phyloP scores from a whole-genome alignment of 768 basidiomycete genomes.

The Lactarius indigo region DNA sequence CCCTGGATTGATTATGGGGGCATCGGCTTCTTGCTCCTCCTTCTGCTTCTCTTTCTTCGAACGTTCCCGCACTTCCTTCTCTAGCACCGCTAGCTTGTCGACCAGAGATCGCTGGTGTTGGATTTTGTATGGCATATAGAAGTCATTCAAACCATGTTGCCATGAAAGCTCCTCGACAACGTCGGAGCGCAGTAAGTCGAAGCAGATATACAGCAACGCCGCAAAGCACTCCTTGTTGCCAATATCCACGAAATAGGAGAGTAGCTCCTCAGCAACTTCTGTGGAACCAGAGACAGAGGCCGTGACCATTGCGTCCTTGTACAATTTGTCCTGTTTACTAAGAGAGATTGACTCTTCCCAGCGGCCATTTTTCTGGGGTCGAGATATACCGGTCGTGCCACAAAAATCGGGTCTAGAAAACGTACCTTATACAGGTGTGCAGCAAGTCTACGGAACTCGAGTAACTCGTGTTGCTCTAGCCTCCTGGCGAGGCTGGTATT shows the following conservation, averaged over 20 bases:
- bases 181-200: slow-evolving; percentile 92
- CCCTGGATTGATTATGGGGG: slow-evolving; percentile 86
- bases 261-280: slow-evolving; percentile 90
- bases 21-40: slow-evolving; percentile 83
- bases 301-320: slow-evolving; percentile 95
- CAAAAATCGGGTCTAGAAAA: background rate
- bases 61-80: slow-evolving; percentile 87
- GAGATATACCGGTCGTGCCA: background rate
- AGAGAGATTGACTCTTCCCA: slow-evolving; percentile 97
- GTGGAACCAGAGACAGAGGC: slow-evolving; percentile 80
- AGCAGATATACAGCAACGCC: slow-evolving; percentile 85
- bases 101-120: slow-evolving; percentile 79
- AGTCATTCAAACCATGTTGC: slow-evolving; percentile 95
- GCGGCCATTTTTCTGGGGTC: slow-evolving; percentile 78
- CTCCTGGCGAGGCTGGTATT: slow-evolving; percentile 81
- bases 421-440: slow-evolving; percentile 92
- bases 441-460: slow-evolving; percentile 94
- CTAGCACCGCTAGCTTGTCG: slow-evolving; percentile 72
- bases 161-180: slow-evolving; percentile 93
- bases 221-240: slow-evolving; percentile 99
- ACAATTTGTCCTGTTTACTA: slow-evolving; percentile 94
- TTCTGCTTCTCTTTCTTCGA: slow-evolving; percentile 84
- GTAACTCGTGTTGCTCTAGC: slow-evolving; percentile 83
- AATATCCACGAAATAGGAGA: slow-evolving; percentile 96
- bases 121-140: slow-evolving; percentile 95